Evolutionary conservation across 129 eudicot genomes (phyloP).

Genomic region (Flaveria sonorensis): DNA sequence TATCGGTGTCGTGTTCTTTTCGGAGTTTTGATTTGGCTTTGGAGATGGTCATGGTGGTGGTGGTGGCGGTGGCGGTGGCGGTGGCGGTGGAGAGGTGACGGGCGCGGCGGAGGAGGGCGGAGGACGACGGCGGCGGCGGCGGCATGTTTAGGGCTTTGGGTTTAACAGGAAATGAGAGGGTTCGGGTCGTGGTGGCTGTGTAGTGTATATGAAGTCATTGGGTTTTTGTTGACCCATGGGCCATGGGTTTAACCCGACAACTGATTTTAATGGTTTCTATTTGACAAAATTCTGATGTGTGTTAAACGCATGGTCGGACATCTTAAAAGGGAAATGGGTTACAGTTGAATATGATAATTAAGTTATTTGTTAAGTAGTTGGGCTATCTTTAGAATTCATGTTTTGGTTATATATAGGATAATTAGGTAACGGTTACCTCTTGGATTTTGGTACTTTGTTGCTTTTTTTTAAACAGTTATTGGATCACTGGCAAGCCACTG

Average conservation of each 20-base stretch:
- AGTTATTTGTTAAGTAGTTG: too few species aligned
- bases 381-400: too few species aligned
- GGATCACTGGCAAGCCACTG: too few species aligned
- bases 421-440: too few species aligned
- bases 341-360: too few species aligned
- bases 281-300: too few species aligned
- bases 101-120: conserved; percentile 53
- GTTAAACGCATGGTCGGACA: too few species aligned
- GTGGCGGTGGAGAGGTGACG: conserved; percentile 64
- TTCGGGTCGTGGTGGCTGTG: neutral
- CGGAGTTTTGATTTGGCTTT: conserved; percentile 60
- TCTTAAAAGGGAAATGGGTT: too few species aligned
- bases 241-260: neutral
- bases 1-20: conserved; percentile 71
- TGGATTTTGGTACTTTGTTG: too few species aligned
- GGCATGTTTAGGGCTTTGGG: conserved; percentile 71
- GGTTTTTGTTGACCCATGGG: conserved; percentile 20
- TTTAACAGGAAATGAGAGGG: conserved; percentile 17
- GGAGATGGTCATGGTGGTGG: conserved; percentile 53
- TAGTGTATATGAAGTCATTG: conserved; percentile 15
- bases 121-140: conserved; percentile 33
- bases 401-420: too few species aligned
- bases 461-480: too few species aligned
- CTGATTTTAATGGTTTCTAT: neutral
- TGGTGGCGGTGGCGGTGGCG: conserved; percentile 28